phyloP scores from a whole-genome alignment of 495 filamentous ascomycete genomes.

The Thermothielavioides terrestris region DNA sequence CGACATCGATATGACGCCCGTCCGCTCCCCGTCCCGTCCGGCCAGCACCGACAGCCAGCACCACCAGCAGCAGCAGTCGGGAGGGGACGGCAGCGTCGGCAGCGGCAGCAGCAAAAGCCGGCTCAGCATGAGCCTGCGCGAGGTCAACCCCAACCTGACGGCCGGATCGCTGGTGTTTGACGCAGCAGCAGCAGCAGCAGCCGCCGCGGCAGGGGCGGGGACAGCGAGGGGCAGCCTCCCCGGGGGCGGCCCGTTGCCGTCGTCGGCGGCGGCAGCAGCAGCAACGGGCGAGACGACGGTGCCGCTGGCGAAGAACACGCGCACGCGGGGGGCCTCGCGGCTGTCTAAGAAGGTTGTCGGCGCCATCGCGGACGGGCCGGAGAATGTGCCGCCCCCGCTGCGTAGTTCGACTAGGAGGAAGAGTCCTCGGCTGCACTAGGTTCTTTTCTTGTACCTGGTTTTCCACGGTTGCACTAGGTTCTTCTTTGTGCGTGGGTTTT shows the following conservation, averaged over 20 bases:
- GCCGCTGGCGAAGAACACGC: slow-evolving; percentile 22
- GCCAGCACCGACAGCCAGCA: slow-evolving; percentile 11
- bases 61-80: no score
- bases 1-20: slow-evolving; percentile 25
- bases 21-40: slow-evolving; percentile 8
- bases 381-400: slow-evolving; percentile 48
- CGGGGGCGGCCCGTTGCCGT: not conserved
- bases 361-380: slow-evolving; percentile 46
- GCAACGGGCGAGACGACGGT: not conserved
- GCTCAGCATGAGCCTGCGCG: slow-evolving; percentile 32
- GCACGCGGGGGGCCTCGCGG: slow-evolving; percentile 38
- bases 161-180: not conserved
- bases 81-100: no score
- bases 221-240: not conserved
- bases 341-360: slow-evolving; percentile 36
- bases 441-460: no score
- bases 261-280: not conserved
- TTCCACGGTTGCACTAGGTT: no score
- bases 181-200: not conserved
- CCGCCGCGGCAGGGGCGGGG: not conserved
- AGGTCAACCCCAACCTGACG: slow-evolving; percentile 38
- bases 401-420: slow-evolving; percentile 42
- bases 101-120: no score
- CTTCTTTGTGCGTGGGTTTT: not conserved
- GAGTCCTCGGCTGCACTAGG: slow-evolving; percentile 40